Percentiles rank a stretch among this genome's conserved stretches.
phyloP scores from a whole-genome alignment of 2,329 filamentous ascomycete genomes.

The Dothiorella sarmentorum region DNA sequence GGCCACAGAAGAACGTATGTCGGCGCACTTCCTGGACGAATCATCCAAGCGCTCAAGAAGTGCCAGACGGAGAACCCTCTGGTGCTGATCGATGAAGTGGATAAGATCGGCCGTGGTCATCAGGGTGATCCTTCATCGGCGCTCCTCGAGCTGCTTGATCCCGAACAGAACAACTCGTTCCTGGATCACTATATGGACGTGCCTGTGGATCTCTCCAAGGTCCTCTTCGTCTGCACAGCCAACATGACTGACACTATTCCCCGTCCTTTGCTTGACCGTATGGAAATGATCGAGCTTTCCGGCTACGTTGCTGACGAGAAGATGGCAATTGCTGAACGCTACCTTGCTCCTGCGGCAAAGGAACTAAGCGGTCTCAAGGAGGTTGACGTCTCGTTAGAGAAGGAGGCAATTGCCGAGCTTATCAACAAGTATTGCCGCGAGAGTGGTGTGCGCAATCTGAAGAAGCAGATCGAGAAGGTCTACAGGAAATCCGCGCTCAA shows the following conservation, averaged over 20 bases:
- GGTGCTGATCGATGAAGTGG: conserved; percentile 93
- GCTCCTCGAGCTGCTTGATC: conserved; percentile 87
- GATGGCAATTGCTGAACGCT: conserved; percentile 94
- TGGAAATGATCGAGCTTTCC: conserved; percentile 95
- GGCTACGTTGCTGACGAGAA: conserved; percentile 98
- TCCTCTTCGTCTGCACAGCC: conserved; percentile 96
- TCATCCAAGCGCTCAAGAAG: conserved; percentile 98
- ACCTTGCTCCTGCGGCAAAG: conserved; percentile 90
- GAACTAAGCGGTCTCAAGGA: conserved; percentile 87
- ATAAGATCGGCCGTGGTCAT: conserved; percentile 95
- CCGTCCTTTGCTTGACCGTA: conserved; percentile 85
- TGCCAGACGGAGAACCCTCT: conserved; percentile 98
- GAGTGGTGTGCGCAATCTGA: conserved; percentile 93
- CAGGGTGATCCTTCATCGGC: conserved; percentile 96
- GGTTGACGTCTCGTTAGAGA: conserved; percentile 81
- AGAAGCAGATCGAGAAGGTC: conserved; percentile 99
- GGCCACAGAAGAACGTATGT: conserved; percentile 95
- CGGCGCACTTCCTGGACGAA: conserved; percentile 88
- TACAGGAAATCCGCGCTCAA: conserved; percentile 96
- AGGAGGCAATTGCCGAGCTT: conserved; percentile 87
- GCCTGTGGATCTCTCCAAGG: conserved; percentile 93
- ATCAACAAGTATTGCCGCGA: conserved; percentile 99
- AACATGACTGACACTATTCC: conserved; percentile 99
- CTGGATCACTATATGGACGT: conserved; percentile 98
- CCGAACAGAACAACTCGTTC: conserved; percentile 96